Evolutionary conservation across 2,329 filamentous ascomycete genomes (phyloP).

Genomic region (Exophiala mesophila): DNA sequence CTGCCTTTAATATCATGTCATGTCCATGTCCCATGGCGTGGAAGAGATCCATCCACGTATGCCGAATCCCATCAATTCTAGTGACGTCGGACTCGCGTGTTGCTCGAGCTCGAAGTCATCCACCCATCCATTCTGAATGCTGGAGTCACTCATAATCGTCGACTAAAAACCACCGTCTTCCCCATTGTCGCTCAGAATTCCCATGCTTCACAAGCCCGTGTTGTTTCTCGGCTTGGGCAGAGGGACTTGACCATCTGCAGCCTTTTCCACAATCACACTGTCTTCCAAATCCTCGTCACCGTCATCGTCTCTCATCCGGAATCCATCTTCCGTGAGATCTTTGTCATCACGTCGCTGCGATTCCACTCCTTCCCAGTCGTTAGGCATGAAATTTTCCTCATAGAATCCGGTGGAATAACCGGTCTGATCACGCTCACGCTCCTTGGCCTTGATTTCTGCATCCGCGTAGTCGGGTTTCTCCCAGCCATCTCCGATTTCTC

Average conservation of each 20-base stretch:
- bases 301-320: constrained; percentile 24
- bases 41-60: too few species aligned
- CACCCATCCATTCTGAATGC: too few species aligned
- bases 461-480: constrained; percentile 22
- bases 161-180: too few species aligned
- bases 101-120: too few species aligned
- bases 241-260: constrained; percentile 13
- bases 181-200: too few species aligned
- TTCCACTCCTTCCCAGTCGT: constrained; percentile 22
- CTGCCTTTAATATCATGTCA: too few species aligned
- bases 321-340: constrained; percentile 14
- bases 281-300: constrained; percentile 23
- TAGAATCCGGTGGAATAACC: constrained; percentile 2
- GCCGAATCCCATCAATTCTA: too few species aligned
- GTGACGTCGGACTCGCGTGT: too few species aligned
- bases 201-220: constrained; percentile 13
- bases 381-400: constrained; percentile 7
- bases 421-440: constrained; percentile 18
- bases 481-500: constrained; percentile 23
- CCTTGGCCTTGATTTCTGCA: constrained; percentile 22
- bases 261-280: constrained; percentile 26
- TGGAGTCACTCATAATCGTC: too few species aligned
- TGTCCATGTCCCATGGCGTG: too few species aligned
- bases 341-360: constrained; percentile 8
- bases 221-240: constrained; percentile 11